Base-by-base conservation (phyloP, 257 asterid species). In the Vinca minor region DNA sequence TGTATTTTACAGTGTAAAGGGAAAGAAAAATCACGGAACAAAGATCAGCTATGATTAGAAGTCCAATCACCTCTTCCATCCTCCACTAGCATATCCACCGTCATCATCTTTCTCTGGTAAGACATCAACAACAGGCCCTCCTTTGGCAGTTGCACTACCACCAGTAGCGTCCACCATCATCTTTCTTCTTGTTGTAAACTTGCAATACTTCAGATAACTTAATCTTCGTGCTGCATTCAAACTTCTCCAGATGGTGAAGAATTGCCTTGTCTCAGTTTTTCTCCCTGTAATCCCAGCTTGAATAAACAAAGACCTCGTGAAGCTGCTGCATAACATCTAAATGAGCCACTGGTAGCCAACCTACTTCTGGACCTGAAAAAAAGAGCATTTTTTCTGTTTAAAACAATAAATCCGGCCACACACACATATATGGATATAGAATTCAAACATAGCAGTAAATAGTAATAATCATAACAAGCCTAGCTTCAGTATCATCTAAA, bases 291-390 rank as follows among this genome's bases (percentile, higher is more conserved):
- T 64, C 59, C 85, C 82, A 77, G 76, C 79, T 71, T 69, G 81
- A 63, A 69, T 73, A 76, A 69, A 68, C 66, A 70, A 78, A 65
- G 84, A 78, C 81, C 85, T 87, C 82, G 79, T 69, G 45, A 76
- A 73, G 67, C 75, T 81, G 73, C 68, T 82, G 91, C 93, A 92
- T 92, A 92, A 74, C 97, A 92, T 89, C 94, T 85, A 89, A 82
- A 72, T 71, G 62, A 73, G 72, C 65, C 42, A 71, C 66, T 31
- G 59, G 21, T 54, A 56, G 20, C 50, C 36, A 36, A 29, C 64
- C 49, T 44, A 57, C 39, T 69, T 45, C n/a, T 17, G 38, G 10
- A 55, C 73, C 75, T 66, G 67, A 65, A 39, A 20, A 31, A 54
- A 15, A 44, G 48, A 25, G 17, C 5, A n/a, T 12, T 26, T 23